These are phyloP conservation scores for Mycena epipterygia DNA, from an alignment of 768 basidiomycete genomes.

Conservation along the genomic window DNA sequence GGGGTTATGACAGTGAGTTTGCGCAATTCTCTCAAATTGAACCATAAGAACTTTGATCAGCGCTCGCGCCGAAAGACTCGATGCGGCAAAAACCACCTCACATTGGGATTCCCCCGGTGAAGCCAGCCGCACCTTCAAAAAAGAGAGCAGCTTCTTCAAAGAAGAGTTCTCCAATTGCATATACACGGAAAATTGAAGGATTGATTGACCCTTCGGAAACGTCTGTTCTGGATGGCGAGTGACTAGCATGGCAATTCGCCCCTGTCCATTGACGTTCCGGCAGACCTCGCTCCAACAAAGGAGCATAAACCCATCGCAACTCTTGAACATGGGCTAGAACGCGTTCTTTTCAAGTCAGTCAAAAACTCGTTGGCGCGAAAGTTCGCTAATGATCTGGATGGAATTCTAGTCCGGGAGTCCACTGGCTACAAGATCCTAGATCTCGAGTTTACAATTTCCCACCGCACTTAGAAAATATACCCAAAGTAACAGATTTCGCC, in stretches of 20 bases:
- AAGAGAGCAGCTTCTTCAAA: not conserved
- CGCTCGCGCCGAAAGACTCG: conserved; percentile 15
- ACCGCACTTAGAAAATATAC: conserved; percentile 78
- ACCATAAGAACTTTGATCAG: not conserved
- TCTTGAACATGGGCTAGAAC: conserved; percentile 75
- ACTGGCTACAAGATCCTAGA: conserved; percentile 90
- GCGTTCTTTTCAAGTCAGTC: conserved; percentile 84
- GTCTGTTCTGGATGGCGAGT: conserved; percentile 35
- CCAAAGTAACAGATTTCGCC: conserved; percentile 85
- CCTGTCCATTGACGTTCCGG: not conserved
- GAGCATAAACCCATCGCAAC: conserved; percentile 69
- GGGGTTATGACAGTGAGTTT: conserved; percentile 33
- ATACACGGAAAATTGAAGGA: conserved; percentile 51
- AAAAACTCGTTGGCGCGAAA: not conserved
- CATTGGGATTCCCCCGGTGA: not conserved
- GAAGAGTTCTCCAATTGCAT: conserved; percentile 28
- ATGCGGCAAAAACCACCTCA: conserved; percentile 30
- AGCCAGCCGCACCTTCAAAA: not conserved
- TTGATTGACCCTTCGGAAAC: conserved; percentile 42
- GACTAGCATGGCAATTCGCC: not conserved
- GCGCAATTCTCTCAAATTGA: not conserved
- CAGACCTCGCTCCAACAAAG: conserved; percentile 61
- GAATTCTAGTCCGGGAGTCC: conserved; percentile 80
- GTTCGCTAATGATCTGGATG: not conserved
- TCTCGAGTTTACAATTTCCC: conserved; percentile 90